Evolutionary conservation across 257 asterid genomes (phyloP).

Genomic region (Salvia rosmarinus): DNA sequence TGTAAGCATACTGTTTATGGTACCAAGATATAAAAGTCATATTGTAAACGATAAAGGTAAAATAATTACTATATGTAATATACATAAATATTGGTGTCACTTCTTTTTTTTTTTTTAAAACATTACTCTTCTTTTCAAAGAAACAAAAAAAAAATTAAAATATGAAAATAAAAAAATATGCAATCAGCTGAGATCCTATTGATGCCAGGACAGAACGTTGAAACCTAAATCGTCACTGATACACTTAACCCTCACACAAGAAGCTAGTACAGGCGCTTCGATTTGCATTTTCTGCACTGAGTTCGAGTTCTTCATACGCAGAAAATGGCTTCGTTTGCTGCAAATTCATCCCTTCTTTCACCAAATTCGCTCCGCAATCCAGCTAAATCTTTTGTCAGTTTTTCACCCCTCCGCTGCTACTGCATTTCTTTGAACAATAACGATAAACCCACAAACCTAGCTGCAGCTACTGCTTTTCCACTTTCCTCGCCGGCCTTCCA

Average conservation of each 20-base stretch:
- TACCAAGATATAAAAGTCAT: too few relatives aligned
- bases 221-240: neutral
- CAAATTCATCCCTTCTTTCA: conserved; percentile 25
- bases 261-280: neutral
- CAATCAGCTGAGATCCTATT: neutral
- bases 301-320: neutral
- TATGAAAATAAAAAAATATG: too few relatives aligned
- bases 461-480: conserved; percentile 13
- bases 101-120: too few relatives aligned
- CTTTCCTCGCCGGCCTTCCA: conserved; percentile 29
- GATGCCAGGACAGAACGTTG: neutral
- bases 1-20: too few relatives aligned
- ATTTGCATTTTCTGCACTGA: neutral
- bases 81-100: too few relatives aligned
- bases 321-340: conserved; percentile 29
- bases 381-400: neutral
- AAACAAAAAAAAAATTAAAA: too few relatives aligned
- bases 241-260: neutral
- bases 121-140: too few relatives aligned
- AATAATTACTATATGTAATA: too few relatives aligned
- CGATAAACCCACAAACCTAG: conserved; percentile 15
- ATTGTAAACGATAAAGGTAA: too few relatives aligned
- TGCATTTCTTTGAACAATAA: conserved; percentile 5
- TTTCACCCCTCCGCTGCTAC: conserved; percentile 21
- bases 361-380: neutral